Evolutionary conservation across 179 eudicot genomes (phyloP), one percentile per base, ranked within the genome.

Genomic region (Silene noctiflora): DNA sequence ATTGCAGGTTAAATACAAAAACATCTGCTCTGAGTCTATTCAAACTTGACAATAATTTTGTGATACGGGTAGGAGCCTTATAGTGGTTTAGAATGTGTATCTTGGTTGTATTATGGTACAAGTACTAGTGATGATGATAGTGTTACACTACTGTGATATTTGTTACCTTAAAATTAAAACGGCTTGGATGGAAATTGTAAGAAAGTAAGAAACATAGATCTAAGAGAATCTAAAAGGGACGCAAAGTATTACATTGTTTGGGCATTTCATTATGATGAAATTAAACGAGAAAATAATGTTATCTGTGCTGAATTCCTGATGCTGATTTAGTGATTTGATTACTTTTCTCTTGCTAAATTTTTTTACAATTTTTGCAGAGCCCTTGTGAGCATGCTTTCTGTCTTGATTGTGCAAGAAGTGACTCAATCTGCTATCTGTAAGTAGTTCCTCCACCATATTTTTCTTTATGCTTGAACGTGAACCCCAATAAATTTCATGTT

Each of bases 331-430:
- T 25, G 27, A 21, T 53, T 35, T 53, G 6, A 19, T 61, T 59
- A 27, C 20, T 31, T 62, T 55, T 12, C 31, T 62, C 35, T 59
- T 72, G 1, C 11, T 71, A 29, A 16, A 69, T 44, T 53, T 25
- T 68, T 76, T 67, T 68, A 14, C 85, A 21, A 61, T 69, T 83
- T 73, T 82, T 93, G 92, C 98, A 96, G 99, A 93, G 88, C 83
- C 99, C 99, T 58, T 96, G 99, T 69, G 98, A 91, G 68, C 99
- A 96, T 88, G 92, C 87, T 24, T 96, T 91, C 90, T 96, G 99
- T 78, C 89, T 93, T 81, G 99, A 91, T 78, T 96, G 99, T 80
- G 96, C 96, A 12, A 91, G 98, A 89, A 93, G 97, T 80, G 96
- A 96, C 83, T 90, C 99, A 20, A 84, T 90, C 70, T 96, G 99